A percentile compares a stretch with the other conserved stretches of the same genome.
These are phyloP conservation scores for Penicillium sp. DNA, from an alignment of 2,329 filamentous ascomycete species.

Conservation along the genomic window DNA sequence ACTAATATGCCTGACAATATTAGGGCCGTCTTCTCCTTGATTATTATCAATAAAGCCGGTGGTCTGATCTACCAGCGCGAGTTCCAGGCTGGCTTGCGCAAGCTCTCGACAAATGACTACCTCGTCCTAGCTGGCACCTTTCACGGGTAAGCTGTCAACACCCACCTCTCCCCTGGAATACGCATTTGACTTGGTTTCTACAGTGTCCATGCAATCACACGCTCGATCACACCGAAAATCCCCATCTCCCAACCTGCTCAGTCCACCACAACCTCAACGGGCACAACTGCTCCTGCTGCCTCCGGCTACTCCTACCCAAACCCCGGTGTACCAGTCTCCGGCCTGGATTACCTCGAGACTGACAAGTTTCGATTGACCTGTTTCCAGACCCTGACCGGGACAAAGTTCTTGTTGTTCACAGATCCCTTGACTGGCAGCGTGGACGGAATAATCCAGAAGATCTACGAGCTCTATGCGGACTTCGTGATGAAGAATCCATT, in stretches of 20 bases:
- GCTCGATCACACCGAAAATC: conserved; percentile 50
- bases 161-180: background rate
- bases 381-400: conserved; percentile 90
- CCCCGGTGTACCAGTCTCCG: conserved; percentile 48
- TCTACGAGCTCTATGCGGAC: conserved; percentile 94
- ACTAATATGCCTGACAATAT: conserved; percentile 7
- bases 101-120: conserved; percentile 92
- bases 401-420: conserved; percentile 93
- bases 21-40: conserved; percentile 92
- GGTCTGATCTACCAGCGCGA: conserved; percentile 94
- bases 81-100: conserved; percentile 82
- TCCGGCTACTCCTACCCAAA: conserved; percentile 32
- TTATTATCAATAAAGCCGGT: conserved; percentile 98
- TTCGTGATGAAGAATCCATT: conserved; percentile 99
- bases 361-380: conserved; percentile 94
- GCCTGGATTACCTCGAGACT: conserved; percentile 88
- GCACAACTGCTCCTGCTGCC: conserved; percentile 16
- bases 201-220: conserved; percentile 64
- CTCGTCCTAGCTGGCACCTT: conserved; percentile 96
- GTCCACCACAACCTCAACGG: conserved; percentile 22
- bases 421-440: conserved; percentile 82
- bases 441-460: conserved; percentile 74
- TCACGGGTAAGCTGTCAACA: conserved; percentile 66
- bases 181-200: background rate
- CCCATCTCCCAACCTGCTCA: conserved; percentile 35